Percentiles rank a stretch among this genome's conserved stretches.
phyloP scores from a whole-genome alignment of 345 rosid genomes.

The Lepidium aucheri region DNA sequence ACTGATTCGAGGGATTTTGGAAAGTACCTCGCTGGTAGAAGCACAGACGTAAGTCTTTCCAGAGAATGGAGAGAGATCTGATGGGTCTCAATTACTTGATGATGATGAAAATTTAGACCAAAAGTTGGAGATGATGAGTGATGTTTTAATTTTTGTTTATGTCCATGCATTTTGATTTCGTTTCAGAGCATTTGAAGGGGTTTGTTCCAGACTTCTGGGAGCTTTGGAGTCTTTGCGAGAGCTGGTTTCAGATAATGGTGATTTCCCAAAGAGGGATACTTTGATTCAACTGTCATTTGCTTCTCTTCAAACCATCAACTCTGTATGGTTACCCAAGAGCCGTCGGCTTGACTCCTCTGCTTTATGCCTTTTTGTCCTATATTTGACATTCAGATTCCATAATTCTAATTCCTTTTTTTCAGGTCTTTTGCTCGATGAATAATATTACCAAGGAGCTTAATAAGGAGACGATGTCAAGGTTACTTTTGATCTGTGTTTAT shows the following conservation, averaged over 20 bases:
- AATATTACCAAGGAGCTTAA: slow-evolving; percentile 40
- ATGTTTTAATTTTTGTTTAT: not conserved
- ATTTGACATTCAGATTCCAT: not conserved
- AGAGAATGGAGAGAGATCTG: not conserved
- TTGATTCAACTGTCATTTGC: slow-evolving; percentile 43
- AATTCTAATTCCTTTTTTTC: slow-evolving; percentile 24
- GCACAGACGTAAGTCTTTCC: slow-evolving; percentile 62
- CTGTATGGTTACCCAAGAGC: slow-evolving; percentile 41
- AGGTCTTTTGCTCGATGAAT: slow-evolving; percentile 64
- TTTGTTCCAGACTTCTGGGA: slow-evolving; percentile 46
- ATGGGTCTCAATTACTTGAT: not conserved
- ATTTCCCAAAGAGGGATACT: slow-evolving; percentile 36
- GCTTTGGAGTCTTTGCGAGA: slow-evolving; percentile 59
- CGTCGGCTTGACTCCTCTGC: not conserved
- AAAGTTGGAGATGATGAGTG: slow-evolving; percentile 3
- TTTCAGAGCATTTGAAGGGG: slow-evolving; percentile 67
- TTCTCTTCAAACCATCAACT: slow-evolving; percentile 46
- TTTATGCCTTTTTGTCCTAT: not conserved
- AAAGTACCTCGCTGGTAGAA: slow-evolving; percentile 44
- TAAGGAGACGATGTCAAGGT: slow-evolving; percentile 59
- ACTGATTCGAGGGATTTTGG: slow-evolving; percentile 47
- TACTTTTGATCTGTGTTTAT: not conserved
- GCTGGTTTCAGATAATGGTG: slow-evolving; percentile 26
- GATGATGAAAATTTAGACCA: slow-evolving; percentile 1
- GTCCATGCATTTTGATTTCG: slow-evolving; percentile 9